Evolutionary conservation across 169 alveolate species (phyloP).

Genomic region (Besnoitia besnoiti): DNA sequence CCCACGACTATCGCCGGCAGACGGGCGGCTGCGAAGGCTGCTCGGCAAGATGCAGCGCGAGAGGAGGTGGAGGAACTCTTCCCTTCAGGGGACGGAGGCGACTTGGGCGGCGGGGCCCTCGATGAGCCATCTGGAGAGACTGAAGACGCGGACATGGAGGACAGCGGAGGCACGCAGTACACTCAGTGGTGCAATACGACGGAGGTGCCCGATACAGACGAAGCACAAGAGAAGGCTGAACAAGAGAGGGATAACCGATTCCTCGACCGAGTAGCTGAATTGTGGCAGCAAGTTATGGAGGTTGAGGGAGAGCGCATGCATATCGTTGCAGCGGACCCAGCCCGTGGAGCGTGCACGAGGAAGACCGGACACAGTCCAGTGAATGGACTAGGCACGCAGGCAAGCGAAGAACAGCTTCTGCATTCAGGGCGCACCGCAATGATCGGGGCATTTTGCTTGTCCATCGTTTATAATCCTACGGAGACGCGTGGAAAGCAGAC

Average conservation of each 20-base stretch:
- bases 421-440: neutral
- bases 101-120: neutral
- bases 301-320: neutral
- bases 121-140: neutral
- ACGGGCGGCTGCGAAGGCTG: conserved; percentile 8
- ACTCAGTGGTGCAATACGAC: conserved; percentile 46
- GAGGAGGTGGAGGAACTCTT: conserved; percentile 28
- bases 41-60: neutral
- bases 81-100: neutral
- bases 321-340: neutral
- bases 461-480: neutral
- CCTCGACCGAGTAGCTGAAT: neutral
- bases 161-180: conserved; percentile 59
- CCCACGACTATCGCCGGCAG: neutral
- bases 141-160: neutral
- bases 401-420: neutral
- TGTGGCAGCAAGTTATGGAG: conserved; percentile 9
- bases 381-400: neutral
- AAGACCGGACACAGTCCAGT: neutral
- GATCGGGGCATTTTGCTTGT: neutral
- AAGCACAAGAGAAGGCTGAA: neutral
- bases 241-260: neutral
- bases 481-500: neutral
- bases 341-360: neutral
- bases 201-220: neutral